Base-by-base conservation (phyloP, 495 filamentous ascomycete genomes). In the Podospora pseudocomata region DNA sequence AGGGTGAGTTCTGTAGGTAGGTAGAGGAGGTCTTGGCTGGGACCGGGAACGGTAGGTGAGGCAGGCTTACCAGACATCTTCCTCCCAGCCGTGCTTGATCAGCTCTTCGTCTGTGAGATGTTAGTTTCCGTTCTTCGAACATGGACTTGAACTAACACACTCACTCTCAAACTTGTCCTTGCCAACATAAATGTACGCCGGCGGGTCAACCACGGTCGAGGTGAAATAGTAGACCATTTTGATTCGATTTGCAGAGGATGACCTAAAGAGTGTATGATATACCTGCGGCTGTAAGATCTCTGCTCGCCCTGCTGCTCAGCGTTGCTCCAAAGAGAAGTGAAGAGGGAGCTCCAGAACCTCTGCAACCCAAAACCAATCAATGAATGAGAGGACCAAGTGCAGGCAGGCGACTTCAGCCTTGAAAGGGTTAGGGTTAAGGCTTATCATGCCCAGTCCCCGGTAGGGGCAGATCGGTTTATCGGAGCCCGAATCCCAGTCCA, bases 161-260 rank as follows among this genome's bases (percentile, higher is more conserved):
- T 73, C 85, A 97, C 95, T 99, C 82, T 99, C 95, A 67, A 97
- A 92, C 81, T 99, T 99, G 83, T 99, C 95, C 81, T 98, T 99
- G 75, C 95, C 95, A 34, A 97, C 92, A 76, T 98, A 99, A 70
- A 98, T 88, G 72, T 89, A 92, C 27, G 93, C 95, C 1, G 96
- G 89, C 20, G 89, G 82, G 54, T 77, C 77, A 34, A 84, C 81
- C 53, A 87, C 86, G 61, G 88, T 94, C 7, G 94, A 97, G 2
- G 89, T 95, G 80, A 97, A 97, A 77, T 97, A 97, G 80, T 90
- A 96, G 55, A 99, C 95, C 95, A 99, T 99, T 13, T 64, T 69
- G 44, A 13, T 19, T 19, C 39, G 13, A 49, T 18, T 30, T 60
- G 56, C 9, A 18, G 49, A 60, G 28, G 49, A 55, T 16, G 32